These are phyloP conservation scores for Phytophthora hybrid DNA, from an alignment of 352 stramenopile species.

Conservation along the genomic window DNA sequence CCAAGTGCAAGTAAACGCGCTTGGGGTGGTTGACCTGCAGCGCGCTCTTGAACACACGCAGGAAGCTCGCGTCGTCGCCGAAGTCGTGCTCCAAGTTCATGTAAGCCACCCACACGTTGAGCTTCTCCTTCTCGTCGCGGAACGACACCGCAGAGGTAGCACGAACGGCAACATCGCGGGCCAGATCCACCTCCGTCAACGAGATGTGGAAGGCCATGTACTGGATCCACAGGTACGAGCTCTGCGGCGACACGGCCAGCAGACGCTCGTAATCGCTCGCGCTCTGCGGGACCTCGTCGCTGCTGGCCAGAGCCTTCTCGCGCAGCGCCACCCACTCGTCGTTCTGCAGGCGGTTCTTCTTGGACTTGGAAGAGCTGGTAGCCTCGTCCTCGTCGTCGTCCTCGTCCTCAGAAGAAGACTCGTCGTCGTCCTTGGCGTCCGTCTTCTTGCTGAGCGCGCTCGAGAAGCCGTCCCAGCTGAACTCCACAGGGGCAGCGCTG, in stretches of 20 bases:
- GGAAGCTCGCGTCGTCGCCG: slow-evolving; percentile 91
- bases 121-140: slow-evolving; percentile 96
- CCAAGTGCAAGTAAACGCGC: slow-evolving; percentile 95
- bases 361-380: slow-evolving; percentile 87
- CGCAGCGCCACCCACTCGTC: slow-evolving; percentile 95
- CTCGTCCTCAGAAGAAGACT: slow-evolving; percentile 62
- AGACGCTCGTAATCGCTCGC: slow-evolving; percentile 96
- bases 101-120: slow-evolving; percentile 97
- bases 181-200: slow-evolving; percentile 93
- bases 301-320: slow-evolving; percentile 93
- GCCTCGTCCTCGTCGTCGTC: slow-evolving; percentile 54
- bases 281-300: slow-evolving; percentile 93
- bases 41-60: slow-evolving; percentile 92
- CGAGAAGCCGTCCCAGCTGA: slow-evolving; percentile 89
- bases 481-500: slow-evolving; percentile 60
- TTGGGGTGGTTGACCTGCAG: slow-evolving; percentile 96
- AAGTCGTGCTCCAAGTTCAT: slow-evolving; percentile 98
- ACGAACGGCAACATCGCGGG: slow-evolving; percentile 92
- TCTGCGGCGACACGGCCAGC: slow-evolving; percentile 94
- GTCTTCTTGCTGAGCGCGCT: slow-evolving; percentile 67
- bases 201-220: slow-evolving; percentile 99
- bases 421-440: slow-evolving; percentile 54
- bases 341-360: slow-evolving; percentile 92
- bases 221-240: slow-evolving; percentile 97
- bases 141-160: slow-evolving; percentile 96